A percentile compares a stretch with the other conserved stretches of the same genome.
Evolutionary conservation across 83 land plant genomes (phyloP).

Genomic region (Picea abies): DNA sequence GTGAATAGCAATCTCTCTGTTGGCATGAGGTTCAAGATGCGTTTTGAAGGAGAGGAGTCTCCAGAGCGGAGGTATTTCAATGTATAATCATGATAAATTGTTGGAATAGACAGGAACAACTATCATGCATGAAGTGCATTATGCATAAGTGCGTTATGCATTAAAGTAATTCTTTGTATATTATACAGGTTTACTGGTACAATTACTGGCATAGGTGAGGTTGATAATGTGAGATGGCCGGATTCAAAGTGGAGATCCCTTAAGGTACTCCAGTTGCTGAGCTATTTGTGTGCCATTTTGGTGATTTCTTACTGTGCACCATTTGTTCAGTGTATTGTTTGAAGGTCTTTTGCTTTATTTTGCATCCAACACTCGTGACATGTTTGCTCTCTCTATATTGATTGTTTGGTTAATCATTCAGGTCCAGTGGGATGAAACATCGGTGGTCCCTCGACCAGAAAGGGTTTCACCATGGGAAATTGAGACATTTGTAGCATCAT

Average conservation of each 20-base stretch:
- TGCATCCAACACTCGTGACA: neutral
- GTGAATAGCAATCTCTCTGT: slow-evolving; percentile 44
- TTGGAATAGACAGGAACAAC: neutral
- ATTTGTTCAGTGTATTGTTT: neutral
- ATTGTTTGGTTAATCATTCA: slow-evolving; percentile 15
- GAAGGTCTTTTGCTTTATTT: neutral
- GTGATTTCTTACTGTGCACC: neutral
- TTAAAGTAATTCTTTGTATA: neutral
- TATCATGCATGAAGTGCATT: neutral
- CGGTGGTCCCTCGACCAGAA: slow-evolving; percentile 68
- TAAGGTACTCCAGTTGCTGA: slow-evolving; percentile 41
- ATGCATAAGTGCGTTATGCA: neutral
- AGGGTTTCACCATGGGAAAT: slow-evolving; percentile 81
- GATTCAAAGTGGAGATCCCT: slow-evolving; percentile 87
- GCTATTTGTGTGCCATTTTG: neutral
- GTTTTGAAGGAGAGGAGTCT: slow-evolving; percentile 80
- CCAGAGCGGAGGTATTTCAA: slow-evolving; percentile 56
- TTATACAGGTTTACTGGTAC: slow-evolving; percentile 83
- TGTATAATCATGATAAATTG: neutral
- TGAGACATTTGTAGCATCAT: slow-evolving; percentile 54
- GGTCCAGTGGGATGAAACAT: slow-evolving; percentile 92
- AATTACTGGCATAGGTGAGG: slow-evolving; percentile 74
- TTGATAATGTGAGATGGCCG: slow-evolving; percentile 81
- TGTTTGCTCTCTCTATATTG: neutral
- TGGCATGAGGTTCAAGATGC: slow-evolving; percentile 89